Evolutionary conservation across 2,329 filamentous ascomycete species (phyloP), one percentile per base, ranked within the genome.

Genomic region (Cytospora leucostoma): DNA sequence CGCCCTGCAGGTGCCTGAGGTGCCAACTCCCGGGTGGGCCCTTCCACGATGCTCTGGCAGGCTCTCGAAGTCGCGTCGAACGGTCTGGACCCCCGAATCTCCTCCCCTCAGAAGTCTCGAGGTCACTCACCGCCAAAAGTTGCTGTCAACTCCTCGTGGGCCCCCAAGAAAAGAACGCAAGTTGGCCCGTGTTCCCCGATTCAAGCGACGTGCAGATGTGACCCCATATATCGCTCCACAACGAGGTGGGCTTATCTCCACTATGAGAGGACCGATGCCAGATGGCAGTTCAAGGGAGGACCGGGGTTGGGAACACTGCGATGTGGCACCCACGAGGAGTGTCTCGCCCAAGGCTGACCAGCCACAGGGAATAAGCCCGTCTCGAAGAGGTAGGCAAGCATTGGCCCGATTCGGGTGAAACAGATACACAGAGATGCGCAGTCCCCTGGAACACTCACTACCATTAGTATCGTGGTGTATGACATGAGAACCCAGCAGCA

Each of bases 51-150:
- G 34, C 34, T 32, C 56, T 37, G 35, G 56, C 35, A 55, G 27
- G 37, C 56, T 59, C 58, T 50, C 52, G 40, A 56, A 61, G 57
- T 40, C 35, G 53, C 37, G 55, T 61, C 57, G 52, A 64, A 64
- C 40, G 37, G 62, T 61, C 62, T 64, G 57, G 62, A 52, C 56
- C 27, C 32, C 37, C 49, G 59, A 38, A n/a, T 19, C 19, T 8
- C 17, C 7, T 27, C 19, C 37, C 34, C 17, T 7, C 17, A 8
- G n/a, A 19, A 33, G 51, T 55, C 61, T 59, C 40, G 56, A 61
- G 62, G 62, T 51, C 44, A 61, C 62, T 61, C 62, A 64, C 62
- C 62, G 62, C 62, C 62, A 64, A 44, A 61, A 49, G 59, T 19
- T 35, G 33, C n/a, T 47, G 40, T 47, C 40, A 47, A 8, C 35